Percentiles rank a stretch among this genome's conserved stretches.
phyloP scores from a whole-genome alignment of 2,329 filamentous ascomycete genomes.

The Aspergillus floridensis region DNA sequence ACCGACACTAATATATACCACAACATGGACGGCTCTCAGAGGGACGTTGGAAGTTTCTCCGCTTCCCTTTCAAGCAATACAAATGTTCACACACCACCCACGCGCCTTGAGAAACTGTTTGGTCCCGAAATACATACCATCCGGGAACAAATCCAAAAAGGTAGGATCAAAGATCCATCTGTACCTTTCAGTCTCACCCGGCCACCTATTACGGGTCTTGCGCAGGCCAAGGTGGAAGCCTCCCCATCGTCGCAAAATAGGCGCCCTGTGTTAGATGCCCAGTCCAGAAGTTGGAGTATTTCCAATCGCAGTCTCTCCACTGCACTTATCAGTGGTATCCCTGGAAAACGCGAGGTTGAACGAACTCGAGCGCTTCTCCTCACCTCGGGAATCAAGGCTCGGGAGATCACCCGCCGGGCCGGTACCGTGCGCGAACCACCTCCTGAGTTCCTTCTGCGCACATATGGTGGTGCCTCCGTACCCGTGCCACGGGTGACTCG shows the following conservation, averaged over 20 bases:
- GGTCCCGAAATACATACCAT: conserved; percentile 24
- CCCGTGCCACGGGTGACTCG: conserved; percentile 44
- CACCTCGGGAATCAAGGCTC: conserved; percentile 84
- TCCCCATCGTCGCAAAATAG: conserved; percentile 23
- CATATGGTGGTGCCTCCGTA: conserved; percentile 24
- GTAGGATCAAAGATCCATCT: conserved; percentile 28
- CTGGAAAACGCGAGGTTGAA: conserved; percentile 72
- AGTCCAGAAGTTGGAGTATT: conserved; percentile 58
- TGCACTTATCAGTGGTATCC: conserved; percentile 33
- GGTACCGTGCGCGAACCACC: conserved; percentile 44
- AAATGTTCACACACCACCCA: conserved; percentile 7
- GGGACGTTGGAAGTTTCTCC: conserved; percentile 5
- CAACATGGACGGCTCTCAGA: conserved; percentile 11
- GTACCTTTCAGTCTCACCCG: conserved; percentile 32
- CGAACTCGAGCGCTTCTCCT: conserved; percentile 74
- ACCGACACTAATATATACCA: conserved; percentile 11
- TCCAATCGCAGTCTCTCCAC: conserved; percentile 48
- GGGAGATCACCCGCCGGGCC: conserved; percentile 70
- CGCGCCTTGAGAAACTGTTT: conserved; percentile 29
- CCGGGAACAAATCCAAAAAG: conserved; percentile 22
- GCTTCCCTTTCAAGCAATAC: conserved; percentile 15
- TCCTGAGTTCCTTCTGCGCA: conserved; percentile 35
- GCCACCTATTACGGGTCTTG: conserved; percentile 48
- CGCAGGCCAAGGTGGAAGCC: conserved; percentile 38
- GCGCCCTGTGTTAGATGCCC: conserved; percentile 38